Conservation (phyloP, 139 green algal species). For the Chlorella vulgaris region DNA sequence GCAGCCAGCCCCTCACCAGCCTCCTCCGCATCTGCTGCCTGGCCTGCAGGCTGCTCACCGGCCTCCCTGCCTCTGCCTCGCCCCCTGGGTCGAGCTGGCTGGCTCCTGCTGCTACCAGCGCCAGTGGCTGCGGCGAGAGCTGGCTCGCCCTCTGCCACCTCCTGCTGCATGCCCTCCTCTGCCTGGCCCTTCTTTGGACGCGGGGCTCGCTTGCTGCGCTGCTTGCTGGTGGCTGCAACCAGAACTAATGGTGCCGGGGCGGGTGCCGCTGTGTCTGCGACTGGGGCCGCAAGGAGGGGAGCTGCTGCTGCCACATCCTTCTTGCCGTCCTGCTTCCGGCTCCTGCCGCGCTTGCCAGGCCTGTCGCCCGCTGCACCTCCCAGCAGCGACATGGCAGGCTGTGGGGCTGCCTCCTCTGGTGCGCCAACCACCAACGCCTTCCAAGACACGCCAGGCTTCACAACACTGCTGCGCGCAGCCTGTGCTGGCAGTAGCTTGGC, state of each 20-base stretch:
- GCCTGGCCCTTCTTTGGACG: neutral
- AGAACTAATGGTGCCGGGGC: neutral
- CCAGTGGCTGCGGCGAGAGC: neutral
- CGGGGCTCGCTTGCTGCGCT: neutral
- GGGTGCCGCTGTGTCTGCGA: neutral
- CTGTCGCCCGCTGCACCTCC: neutral
- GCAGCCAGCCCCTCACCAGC: neutral
- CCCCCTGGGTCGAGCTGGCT: neutral
- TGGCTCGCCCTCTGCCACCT: neutral
- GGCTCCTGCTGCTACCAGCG: neutral
- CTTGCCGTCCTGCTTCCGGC: slow-evolving; percentile 24
- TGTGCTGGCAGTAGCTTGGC: neutral
- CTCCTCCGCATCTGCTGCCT: neutral
- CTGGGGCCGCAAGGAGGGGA: neutral
- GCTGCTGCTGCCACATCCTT: neutral
- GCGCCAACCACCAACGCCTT: slow-evolving; percentile 15
- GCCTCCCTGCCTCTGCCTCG: slow-evolving; percentile 6
- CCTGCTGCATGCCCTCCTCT: neutral
- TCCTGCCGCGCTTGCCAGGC: neutral
- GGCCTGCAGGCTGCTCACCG: neutral
- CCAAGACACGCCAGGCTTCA: slow-evolving; percentile 28
- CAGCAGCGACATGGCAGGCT: neutral
- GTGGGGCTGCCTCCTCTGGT: neutral
- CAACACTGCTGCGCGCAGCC: neutral
- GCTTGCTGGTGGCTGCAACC: slow-evolving; percentile 8